Conservation (phyloP, 495 filamentous ascomycete species). For the Penicillium salamii region DNA sequence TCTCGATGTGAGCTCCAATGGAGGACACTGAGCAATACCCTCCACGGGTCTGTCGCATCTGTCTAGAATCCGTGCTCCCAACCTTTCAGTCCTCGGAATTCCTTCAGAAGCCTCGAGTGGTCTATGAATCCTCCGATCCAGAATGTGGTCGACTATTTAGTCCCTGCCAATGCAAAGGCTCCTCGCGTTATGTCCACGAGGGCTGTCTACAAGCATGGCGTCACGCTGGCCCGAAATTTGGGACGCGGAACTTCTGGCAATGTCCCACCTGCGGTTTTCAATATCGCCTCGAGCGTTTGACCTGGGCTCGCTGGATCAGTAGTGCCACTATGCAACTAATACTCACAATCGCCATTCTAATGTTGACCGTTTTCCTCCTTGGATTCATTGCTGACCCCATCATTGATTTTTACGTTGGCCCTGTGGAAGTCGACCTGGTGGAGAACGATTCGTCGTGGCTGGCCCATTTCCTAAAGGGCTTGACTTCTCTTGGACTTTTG, state of each 20-base stretch:
- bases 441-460: slow-evolving; percentile 58
- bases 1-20: slow-evolving; percentile 8
- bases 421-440: slow-evolving; percentile 47
- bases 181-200: slow-evolving; percentile 90
- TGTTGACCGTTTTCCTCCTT: slow-evolving; percentile 69
- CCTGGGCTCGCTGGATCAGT: slow-evolving; percentile 70
- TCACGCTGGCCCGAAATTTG: slow-evolving; percentile 63
- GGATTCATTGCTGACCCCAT: slow-evolving; percentile 93
- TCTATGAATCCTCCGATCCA: slow-evolving; percentile 72
- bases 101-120: slow-evolving; percentile 61
- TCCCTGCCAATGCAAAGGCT: slow-evolving; percentile 91
- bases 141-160: slow-evolving; percentile 78
- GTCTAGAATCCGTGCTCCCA: slow-evolving; percentile 78
- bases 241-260: slow-evolving; percentile 71
- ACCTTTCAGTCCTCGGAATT: slow-evolving; percentile 68
- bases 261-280: slow-evolving; percentile 86
- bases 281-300: slow-evolving; percentile 77
- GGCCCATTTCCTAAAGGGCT: slow-evolving; percentile 83
- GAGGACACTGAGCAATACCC: slow-evolving; percentile 52
- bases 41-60: slow-evolving; percentile 85
- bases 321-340: slow-evolving; percentile 60
- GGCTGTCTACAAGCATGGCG: slow-evolving; percentile 90
- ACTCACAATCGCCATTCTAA: slow-evolving; percentile 67
- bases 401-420: slow-evolving; percentile 82
- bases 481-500: slow-evolving; percentile 78